Conservation (phyloP, 1,284 basidiomycete genomes). For the Naganishia cerealis region DNA sequence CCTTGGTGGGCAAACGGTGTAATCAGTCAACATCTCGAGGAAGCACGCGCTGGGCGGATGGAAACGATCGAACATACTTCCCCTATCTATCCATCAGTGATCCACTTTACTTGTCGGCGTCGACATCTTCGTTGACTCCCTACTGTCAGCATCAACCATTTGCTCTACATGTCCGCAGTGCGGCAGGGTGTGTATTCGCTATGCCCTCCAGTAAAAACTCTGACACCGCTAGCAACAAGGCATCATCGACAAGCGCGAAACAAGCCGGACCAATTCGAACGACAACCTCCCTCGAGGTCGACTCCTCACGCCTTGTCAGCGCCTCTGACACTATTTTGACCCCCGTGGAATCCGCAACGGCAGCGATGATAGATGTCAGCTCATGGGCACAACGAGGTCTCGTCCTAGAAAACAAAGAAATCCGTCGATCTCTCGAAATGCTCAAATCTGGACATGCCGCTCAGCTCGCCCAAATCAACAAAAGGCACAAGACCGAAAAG, state of each 20-base stretch:
- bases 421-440: constrained; percentile 24
- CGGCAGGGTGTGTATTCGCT: neutral
- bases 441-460: constrained; percentile 24
- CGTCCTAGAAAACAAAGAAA: constrained; percentile 24
- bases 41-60: too few relatives aligned
- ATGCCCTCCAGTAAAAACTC: constrained; percentile 1
- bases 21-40: too few relatives aligned
- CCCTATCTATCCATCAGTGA: too few relatives aligned
- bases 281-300: neutral
- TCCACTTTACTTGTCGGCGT: too few relatives aligned
- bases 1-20: too few relatives aligned
- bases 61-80: too few relatives aligned
- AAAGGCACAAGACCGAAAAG: constrained; percentile 25
- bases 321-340: neutral
- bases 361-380: constrained; percentile 24
- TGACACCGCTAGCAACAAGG: neutral
- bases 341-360: constrained; percentile 6
- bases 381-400: constrained; percentile 25
- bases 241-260: constrained; percentile 1
- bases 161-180: neutral
- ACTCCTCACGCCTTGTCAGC: constrained; percentile 12
- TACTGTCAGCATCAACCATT: neutral
- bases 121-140: neutral
- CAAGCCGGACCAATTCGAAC: neutral
- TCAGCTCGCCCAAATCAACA: constrained; percentile 20